Base-by-base conservation (phyloP, 805 yeast species). In the Lachancea fermentati region DNA sequence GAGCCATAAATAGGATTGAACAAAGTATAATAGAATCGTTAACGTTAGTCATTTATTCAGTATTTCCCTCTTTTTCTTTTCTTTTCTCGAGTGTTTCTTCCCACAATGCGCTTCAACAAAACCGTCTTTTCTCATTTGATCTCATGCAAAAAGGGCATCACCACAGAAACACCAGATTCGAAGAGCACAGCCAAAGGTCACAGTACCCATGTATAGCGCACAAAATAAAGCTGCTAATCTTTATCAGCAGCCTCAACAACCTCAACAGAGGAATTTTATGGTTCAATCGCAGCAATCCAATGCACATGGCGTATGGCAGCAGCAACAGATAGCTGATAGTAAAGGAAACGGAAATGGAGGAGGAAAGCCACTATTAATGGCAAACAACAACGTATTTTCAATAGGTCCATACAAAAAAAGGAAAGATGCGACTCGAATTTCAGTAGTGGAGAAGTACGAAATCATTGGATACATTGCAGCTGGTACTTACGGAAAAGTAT, bases 401-500 rank as follows among this genome's bases (percentile, higher is more conserved):
- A 67, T 78, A 19, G 75, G 69, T 0, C 79, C 81, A 0, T 83
- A 82, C 56, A 74, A 76, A 49, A 62, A 67, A 16, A 69, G 91
- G 30, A 75, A 76, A 54, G 96, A 87, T 56, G 61, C 73, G 18
- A 63, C 75, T 11, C 65, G 96, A 38, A 71, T 76, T 22, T 79
- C 85, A 2, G 96, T 93, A 3, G 65, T 87, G n/a, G 81, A 82
- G 38, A 83, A 81, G 51, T 93, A 89, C 63, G 89, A 83, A 46
- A 82, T 93, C 44, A 65, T 88, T 13, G 98, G 98, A 0, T 93
- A 93, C 62, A 93, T 93, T 43, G 98, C 98, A 1, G 96, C 98
- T 0, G 98, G 98, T 30, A 93, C 98, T 0, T 93, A 93, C 62
- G 98, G 98, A 43, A 88, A 86, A 58, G 99, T 93, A 15, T 93